These are phyloP conservation scores for Tagetes patula DNA, from an alignment of 129 eudicot genomes.

Conservation along the genomic window DNA sequence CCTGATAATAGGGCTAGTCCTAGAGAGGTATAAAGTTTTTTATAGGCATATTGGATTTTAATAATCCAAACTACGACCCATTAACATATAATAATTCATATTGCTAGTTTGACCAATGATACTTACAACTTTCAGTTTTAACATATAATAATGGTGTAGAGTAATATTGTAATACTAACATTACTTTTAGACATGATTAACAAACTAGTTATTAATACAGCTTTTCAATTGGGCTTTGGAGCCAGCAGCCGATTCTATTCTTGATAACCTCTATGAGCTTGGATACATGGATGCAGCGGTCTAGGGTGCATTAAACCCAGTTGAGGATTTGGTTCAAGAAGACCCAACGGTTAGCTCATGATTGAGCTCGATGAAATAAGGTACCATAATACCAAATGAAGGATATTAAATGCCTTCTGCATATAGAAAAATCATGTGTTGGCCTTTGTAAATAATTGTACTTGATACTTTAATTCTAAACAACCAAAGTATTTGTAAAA, in stretches of 20 bases:
- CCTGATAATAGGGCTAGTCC: slow-evolving; percentile 76
- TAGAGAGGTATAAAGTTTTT: slow-evolving; percentile 53
- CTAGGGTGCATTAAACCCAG: slow-evolving; percentile 73
- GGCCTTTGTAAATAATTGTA: slow-evolving; percentile 8
- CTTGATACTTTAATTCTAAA: slow-evolving; percentile 14
- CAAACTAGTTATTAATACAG: slow-evolving; percentile 32
- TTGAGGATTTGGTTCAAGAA: slow-evolving; percentile 53
- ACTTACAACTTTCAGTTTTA: too few relatives aligned
- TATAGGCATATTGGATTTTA: background rate
- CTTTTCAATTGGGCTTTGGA: slow-evolving; percentile 90
- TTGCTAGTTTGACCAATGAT: too few relatives aligned
- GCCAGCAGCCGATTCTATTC: slow-evolving; percentile 79
- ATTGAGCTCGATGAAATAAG: background rate
- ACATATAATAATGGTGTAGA: background rate
- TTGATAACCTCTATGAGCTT: slow-evolving; percentile 69
- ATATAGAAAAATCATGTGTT: slow-evolving; percentile 5
- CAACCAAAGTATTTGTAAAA: slow-evolving; percentile 17
- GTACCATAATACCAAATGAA: slow-evolving; percentile 16
- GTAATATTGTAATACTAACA: background rate
- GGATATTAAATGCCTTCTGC: slow-evolving; percentile 11
- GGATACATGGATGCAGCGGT: slow-evolving; percentile 76
- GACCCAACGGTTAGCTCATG: slow-evolving; percentile 29
- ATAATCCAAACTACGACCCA: too few relatives aligned
- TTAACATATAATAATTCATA: too few relatives aligned
- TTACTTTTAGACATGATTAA: background rate